These are phyloP conservation scores for Ustilago trichophora DNA, from an alignment of 1,284 basidiomycete species.

Conservation along the genomic window DNA sequence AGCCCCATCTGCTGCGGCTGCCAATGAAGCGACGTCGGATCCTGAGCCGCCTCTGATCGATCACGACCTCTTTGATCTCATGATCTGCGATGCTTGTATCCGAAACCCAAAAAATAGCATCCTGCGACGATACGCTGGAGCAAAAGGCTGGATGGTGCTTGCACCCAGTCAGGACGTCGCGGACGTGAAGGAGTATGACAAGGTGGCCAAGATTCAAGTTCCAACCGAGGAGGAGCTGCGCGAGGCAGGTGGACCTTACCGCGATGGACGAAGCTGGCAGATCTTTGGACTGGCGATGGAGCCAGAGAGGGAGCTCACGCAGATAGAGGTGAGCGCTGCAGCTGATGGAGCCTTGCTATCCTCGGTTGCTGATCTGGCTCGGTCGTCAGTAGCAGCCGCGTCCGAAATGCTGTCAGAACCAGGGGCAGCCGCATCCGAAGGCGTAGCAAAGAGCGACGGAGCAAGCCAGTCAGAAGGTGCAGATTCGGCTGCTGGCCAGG, in stretches of 20 bases:
- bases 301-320: conserved; percentile 21
- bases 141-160: conserved; percentile 50
- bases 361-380: conserved; percentile 42
- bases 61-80: conserved; percentile 56
- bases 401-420: conserved; percentile 1
- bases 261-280: conserved; percentile 34
- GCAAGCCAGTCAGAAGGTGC: too few relatives aligned
- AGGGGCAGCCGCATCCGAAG: neutral
- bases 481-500: neutral
- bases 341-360: conserved; percentile 33
- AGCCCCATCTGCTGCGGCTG: too few relatives aligned
- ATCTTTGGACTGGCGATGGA: conserved; percentile 45
- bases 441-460: neutral
- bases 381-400: conserved; percentile 10
- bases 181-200: conserved; percentile 18
- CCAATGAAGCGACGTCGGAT: conserved; percentile 2
- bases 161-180: conserved; percentile 18
- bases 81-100: conserved; percentile 63
- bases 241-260: conserved; percentile 16
- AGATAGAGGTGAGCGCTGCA: conserved; percentile 25
- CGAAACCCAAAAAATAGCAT: conserved; percentile 33
- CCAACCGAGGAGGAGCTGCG: conserved; percentile 34
- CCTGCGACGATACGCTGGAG: conserved; percentile 53
- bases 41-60: conserved; percentile 46
- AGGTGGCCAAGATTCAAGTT: conserved; percentile 30